A percentile compares a stretch with the other conserved stretches of the same genome.
Conservation (phyloP, 2,329 filamentous ascomycete genomes). For the Saccharata proteae region DNA sequence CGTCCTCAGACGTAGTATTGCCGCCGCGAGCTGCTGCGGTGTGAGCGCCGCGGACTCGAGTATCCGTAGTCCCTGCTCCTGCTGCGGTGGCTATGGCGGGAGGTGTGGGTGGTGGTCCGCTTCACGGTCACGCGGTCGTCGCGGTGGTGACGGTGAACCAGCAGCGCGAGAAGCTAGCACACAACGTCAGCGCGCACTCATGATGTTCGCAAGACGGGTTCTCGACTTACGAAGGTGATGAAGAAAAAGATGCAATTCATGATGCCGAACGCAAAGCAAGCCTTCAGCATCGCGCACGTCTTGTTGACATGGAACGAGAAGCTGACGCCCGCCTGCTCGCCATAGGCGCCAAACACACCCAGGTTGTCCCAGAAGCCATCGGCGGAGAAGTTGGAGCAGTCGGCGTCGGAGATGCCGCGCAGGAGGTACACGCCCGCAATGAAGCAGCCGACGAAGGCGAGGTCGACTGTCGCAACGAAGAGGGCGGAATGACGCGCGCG, state of each 20-base stretch:
- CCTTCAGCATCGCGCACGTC: constrained; percentile 85
- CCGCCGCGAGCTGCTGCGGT: constrained; percentile 27
- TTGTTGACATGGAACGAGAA: constrained; percentile 52
- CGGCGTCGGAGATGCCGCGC: constrained; percentile 43
- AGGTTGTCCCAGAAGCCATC: constrained; percentile 46
- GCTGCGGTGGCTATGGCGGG: constrained; percentile 23
- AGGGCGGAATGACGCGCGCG: constrained; percentile 45
- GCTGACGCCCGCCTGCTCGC: constrained; percentile 30
- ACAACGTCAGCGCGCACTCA: constrained; percentile 11
- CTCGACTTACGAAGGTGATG: constrained; percentile 51
- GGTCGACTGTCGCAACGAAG: constrained; percentile 50
- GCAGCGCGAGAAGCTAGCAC: constrained; percentile 46
- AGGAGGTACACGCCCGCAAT: constrained; percentile 49
- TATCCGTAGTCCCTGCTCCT: constrained; percentile 8
- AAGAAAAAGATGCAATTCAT: constrained; percentile 78
- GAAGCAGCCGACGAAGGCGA: constrained; percentile 51
- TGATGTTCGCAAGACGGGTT: constrained; percentile 2
- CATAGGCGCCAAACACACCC: constrained; percentile 49
- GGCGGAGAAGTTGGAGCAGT: constrained; percentile 52
- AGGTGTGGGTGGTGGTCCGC: constrained; percentile 36
- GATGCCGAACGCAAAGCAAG: constrained; percentile 77
- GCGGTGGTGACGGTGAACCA: constrained; percentile 35
- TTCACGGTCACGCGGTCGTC: constrained; percentile 41
- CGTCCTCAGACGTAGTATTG: constrained; percentile 18
- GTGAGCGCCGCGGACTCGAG: constrained; percentile 25